These are phyloP conservation scores for Xylariomycetidae sp. DNA, from an alignment of 2,329 filamentous ascomycete genomes.

Conservation along the genomic window DNA sequence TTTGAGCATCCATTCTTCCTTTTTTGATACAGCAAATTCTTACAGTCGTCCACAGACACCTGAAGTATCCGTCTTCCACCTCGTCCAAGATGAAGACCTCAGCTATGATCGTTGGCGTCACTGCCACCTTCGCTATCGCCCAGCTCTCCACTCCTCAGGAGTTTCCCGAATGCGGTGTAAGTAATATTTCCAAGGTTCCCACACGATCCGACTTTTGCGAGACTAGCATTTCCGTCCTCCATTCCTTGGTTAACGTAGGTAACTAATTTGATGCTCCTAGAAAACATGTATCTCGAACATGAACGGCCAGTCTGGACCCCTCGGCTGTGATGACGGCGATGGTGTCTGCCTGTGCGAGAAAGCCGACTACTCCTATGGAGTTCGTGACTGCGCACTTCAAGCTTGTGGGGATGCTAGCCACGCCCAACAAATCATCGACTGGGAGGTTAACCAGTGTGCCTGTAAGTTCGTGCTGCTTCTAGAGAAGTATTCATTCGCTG, in stretches of 20 bases:
- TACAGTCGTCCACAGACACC: conserved; percentile 16
- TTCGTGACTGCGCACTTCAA: conserved; percentile 28
- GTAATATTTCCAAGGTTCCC: conserved; percentile 19
- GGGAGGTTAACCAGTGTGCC: conserved; percentile 24
- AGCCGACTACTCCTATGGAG: conserved; percentile 33
- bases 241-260: background rate
- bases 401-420: conserved; percentile 13
- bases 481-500: background rate
- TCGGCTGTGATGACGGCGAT: conserved; percentile 39
- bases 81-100: conserved; percentile 47
- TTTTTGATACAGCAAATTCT: conserved; percentile 29
- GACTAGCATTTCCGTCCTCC: background rate
- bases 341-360: conserved; percentile 38
- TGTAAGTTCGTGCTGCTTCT: conserved; percentile 14
- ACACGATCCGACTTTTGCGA: background rate
- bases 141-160: conserved; percentile 34
- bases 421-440: conserved; percentile 20
- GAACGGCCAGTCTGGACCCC: conserved; percentile 37
- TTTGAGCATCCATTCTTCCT: conserved; percentile 29
- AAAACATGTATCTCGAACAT: conserved; percentile 47
- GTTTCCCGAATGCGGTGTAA: conserved; percentile 51
- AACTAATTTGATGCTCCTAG: conserved; percentile 26
- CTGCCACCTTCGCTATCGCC: conserved; percentile 36
- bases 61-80: conserved; percentile 5
- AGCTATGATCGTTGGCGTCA: conserved; percentile 37